A percentile compares a stretch with the other conserved stretches of the same genome.
These are phyloP conservation scores for Ascosphaera apis DNA, from an alignment of 2,329 filamentous ascomycete species.

Conservation along the genomic window DNA sequence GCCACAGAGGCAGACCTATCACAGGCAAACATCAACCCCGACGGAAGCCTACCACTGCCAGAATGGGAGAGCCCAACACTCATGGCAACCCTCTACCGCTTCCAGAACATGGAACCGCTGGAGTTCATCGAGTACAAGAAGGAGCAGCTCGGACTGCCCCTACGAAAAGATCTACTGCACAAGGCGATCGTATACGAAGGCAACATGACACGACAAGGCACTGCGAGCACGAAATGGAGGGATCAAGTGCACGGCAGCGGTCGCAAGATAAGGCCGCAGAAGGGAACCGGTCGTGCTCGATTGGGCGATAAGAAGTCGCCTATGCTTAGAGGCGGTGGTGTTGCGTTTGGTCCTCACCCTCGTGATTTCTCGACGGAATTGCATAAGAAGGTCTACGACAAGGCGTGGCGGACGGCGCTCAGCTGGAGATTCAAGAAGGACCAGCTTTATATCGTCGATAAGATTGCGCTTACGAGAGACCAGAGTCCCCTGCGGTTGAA, in stretches of 20 bases:
- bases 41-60: conserved; percentile 8
- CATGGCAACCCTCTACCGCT: conserved; percentile 67
- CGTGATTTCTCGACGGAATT: conserved; percentile 72
- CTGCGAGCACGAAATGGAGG: conserved; percentile 60
- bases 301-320: conserved; percentile 63
- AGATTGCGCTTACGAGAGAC: conserved; percentile 38
- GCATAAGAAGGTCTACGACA: conserved; percentile 76
- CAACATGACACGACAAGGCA: conserved; percentile 68
- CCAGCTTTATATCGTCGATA: conserved; percentile 65
- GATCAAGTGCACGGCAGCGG: conserved; percentile 65
- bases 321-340: conserved; percentile 63
- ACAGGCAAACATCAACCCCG: not conserved
- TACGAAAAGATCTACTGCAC: conserved; percentile 80
- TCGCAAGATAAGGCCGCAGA: conserved; percentile 64
- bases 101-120: conserved; percentile 69
- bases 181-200: conserved; percentile 82
- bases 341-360: conserved; percentile 71
- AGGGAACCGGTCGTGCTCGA: conserved; percentile 62
- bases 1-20: conserved; percentile 21
- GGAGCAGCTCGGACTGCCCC: conserved; percentile 65
- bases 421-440: conserved; percentile 76
- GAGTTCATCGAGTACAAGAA: conserved; percentile 55
- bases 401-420: conserved; percentile 83
- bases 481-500: conserved; percentile 33
- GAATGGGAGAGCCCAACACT: conserved; percentile 33